phyloP scores from a whole-genome alignment of 495 filamentous ascomycete genomes.

The Aspergillus homomorphus region DNA sequence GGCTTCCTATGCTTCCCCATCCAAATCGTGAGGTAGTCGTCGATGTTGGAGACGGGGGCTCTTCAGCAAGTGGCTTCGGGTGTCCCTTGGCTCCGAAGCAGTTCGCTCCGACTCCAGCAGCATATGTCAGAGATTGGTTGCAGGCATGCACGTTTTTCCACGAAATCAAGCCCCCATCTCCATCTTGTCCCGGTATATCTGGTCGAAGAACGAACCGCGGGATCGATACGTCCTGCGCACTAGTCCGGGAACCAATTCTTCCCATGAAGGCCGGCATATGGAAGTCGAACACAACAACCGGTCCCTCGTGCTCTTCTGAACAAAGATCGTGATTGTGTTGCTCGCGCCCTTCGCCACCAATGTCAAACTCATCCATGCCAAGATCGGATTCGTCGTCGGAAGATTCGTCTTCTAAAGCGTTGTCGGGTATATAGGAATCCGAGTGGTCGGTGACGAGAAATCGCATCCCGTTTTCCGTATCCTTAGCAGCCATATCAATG shows the following conservation, averaged over 20 bases:
- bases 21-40: conserved; percentile 35
- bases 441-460: conserved; percentile 46
- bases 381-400: conserved; percentile 36
- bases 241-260: conserved; percentile 31
- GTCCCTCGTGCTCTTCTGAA: conserved; percentile 29
- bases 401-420: conserved; percentile 23
- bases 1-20: conserved; percentile 39
- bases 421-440: conserved; percentile 40
- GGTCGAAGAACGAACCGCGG: conserved; percentile 45
- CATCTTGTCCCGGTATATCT: conserved; percentile 42
- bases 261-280: conserved; percentile 48
- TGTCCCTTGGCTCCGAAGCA: conserved; percentile 36
- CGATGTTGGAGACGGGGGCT: conserved; percentile 36
- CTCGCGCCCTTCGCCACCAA: conserved; percentile 29
- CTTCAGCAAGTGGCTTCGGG: conserved; percentile 27
- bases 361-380: conserved; percentile 39
- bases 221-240: conserved; percentile 31
- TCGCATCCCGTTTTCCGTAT: conserved; percentile 41
- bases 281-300: conserved; percentile 41
- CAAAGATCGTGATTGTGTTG: conserved; percentile 25
- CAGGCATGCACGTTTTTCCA: conserved; percentile 48
- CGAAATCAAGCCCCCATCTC: conserved; percentile 43
- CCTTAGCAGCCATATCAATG: conserved; percentile 48
- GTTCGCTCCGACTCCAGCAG: conserved; percentile 38
- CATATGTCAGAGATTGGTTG: conserved; percentile 41